These are phyloP conservation scores for Betula pendula DNA, from an alignment of 306 rosid genomes.

Conservation along the genomic window DNA sequence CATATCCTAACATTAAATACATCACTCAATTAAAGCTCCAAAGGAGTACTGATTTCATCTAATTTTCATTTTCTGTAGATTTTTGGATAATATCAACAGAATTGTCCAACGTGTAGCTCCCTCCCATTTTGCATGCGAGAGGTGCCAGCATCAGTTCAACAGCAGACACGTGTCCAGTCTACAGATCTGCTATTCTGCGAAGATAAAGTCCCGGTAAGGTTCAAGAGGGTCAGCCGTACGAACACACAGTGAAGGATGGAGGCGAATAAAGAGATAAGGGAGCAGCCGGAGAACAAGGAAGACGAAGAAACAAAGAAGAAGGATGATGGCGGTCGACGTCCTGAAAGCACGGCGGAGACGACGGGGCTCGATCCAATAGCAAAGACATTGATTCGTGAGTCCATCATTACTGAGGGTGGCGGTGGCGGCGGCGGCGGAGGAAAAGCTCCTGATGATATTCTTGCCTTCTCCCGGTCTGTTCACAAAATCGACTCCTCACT, in stretches of 20 bases:
- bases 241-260: slow-evolving; percentile 31
- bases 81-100: background rate
- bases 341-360: no score
- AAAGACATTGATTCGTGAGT: slow-evolving; percentile 38
- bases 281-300: slow-evolving; percentile 23
- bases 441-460: slow-evolving; percentile 27
- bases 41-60: no score
- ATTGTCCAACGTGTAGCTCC: background rate
- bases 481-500: slow-evolving; percentile 34
- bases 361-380: slow-evolving; percentile 18
- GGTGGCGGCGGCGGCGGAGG: background rate
- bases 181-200: background rate
- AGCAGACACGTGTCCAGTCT: background rate
- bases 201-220: background rate
- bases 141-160: background rate
- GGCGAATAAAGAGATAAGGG: slow-evolving; percentile 43
- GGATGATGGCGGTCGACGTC: background rate
- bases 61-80: background rate
- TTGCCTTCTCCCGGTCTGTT: slow-evolving; percentile 52
- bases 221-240: background rate
- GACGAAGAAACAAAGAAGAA: background rate
- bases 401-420: slow-evolving; percentile 6
- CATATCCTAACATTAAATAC: no score
- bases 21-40: no score
- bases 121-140: background rate